A percentile compares a stretch with the other conserved stretches of the same genome.
These are phyloP conservation scores for Fusarium hostae DNA, from an alignment of 2,329 filamentous ascomycete genomes.

Conservation along the genomic window DNA sequence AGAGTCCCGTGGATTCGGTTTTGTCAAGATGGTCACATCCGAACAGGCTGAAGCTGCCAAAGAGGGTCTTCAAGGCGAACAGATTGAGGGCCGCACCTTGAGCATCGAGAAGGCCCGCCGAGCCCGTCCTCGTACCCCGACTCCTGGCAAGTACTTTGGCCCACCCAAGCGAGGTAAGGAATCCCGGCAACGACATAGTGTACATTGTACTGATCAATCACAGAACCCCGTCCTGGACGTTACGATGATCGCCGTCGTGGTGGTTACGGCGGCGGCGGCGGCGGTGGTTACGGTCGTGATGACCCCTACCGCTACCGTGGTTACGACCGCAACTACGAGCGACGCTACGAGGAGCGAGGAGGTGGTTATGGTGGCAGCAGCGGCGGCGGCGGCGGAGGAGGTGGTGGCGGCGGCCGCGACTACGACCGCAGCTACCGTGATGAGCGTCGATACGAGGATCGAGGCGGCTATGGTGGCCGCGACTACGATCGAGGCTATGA, in stretches of 20 bases:
- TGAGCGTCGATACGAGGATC: slow-evolving; percentile 60
- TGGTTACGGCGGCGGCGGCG: slow-evolving; percentile 60
- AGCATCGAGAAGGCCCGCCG: slow-evolving; percentile 99
- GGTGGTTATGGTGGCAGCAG: slow-evolving; percentile 53
- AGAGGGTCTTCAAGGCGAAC: slow-evolving; percentile 93
- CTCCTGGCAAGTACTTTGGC: slow-evolving; percentile 98
- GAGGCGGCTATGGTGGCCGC: slow-evolving; percentile 60
- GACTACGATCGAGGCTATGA: slow-evolving; percentile 68
- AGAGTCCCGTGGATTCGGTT: slow-evolving; percentile 98
- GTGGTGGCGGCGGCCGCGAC: slow-evolving; percentile 49
- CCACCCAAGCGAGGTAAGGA: slow-evolving; percentile 93
- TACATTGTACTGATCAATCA: slow-evolving; percentile 17
- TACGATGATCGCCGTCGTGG: slow-evolving; percentile 74
- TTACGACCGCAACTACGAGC: slow-evolving; percentile 56
- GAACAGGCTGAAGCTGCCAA: slow-evolving; percentile 97
- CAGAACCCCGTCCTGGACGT: slow-evolving; percentile 54
- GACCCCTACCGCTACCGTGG: slow-evolving; percentile 68
- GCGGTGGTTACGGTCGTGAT: slow-evolving; percentile 61
- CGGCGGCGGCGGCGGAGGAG: slow-evolving; percentile 49
- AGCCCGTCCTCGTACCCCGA: slow-evolving; percentile 92
- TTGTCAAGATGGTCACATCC: slow-evolving; percentile 97
- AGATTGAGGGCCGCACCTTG: slow-evolving; percentile 92
- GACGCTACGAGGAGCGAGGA: slow-evolving; percentile 61
- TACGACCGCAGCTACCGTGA: slow-evolving; percentile 64
- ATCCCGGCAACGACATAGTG: not conserved